Evolutionary conservation across 2,329 filamentous ascomycete genomes (phyloP).

Genomic region (Xylariomycetidae sp.): DNA sequence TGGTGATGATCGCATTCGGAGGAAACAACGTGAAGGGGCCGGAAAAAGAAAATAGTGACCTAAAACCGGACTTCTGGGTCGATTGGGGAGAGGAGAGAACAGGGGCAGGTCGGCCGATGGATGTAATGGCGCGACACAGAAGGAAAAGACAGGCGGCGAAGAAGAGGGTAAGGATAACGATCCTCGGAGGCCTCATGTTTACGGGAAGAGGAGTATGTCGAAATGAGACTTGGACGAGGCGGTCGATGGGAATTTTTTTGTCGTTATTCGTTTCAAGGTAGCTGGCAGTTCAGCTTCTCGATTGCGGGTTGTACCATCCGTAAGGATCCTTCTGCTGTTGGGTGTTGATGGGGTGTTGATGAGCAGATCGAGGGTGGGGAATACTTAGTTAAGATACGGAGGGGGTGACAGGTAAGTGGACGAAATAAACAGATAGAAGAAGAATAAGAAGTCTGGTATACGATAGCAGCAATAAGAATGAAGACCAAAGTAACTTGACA

Average conservation of each 20-base stretch:
- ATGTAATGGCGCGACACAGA: slow-evolving; percentile 47
- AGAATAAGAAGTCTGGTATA: too few relatives aligned
- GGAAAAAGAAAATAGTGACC: slow-evolving; percentile 64
- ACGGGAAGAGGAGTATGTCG: not conserved
- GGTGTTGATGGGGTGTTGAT: too few relatives aligned
- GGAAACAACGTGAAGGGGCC: slow-evolving; percentile 85
- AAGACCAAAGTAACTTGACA: too few relatives aligned
- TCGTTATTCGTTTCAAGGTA: too few relatives aligned
- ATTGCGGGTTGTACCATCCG: slow-evolving; percentile 20
- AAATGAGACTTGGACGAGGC: slow-evolving; percentile 3
- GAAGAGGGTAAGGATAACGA: slow-evolving; percentile 51
- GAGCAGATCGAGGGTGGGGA: too few relatives aligned
- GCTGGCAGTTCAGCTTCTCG: slow-evolving; percentile 22
- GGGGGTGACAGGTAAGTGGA: too few relatives aligned
- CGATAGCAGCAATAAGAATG: too few relatives aligned
- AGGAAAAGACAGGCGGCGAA: slow-evolving; percentile 50
- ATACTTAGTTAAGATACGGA: too few relatives aligned
- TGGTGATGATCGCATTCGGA: slow-evolving; percentile 89
- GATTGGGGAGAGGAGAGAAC: slow-evolving; percentile 19
- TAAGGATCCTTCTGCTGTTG: too few relatives aligned
- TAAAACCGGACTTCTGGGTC: slow-evolving; percentile 40
- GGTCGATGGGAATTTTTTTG: too few relatives aligned
- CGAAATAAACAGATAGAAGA: too few relatives aligned
- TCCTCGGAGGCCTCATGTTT: slow-evolving; percentile 51
- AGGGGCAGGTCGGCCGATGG: slow-evolving; percentile 28